Conservation (phyloP, 768 basidiomycete genomes). For the Krasilnikovozyma curviuscula region DNA sequence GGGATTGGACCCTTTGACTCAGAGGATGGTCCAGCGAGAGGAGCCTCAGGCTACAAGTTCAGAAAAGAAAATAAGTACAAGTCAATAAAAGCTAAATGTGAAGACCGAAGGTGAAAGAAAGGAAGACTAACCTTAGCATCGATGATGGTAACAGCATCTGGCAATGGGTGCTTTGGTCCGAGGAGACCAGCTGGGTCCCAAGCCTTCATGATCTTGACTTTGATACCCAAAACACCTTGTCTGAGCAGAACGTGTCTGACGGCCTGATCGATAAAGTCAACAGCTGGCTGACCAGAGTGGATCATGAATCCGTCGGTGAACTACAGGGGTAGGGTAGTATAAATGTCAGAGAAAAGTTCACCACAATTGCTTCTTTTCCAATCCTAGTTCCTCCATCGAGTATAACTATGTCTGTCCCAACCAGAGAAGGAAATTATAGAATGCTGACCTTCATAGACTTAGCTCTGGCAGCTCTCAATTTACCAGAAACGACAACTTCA, state of each 20-base stretch:
- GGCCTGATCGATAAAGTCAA: constrained; percentile 92
- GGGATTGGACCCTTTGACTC: too few relatives aligned
- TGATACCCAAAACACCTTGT: constrained; percentile 98
- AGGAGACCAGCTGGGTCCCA: constrained; percentile 75
- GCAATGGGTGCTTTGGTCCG: constrained; percentile 83
- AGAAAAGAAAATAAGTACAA: too few relatives aligned
- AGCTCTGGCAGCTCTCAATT: constrained; percentile 97
- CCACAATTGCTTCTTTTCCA: neutral
- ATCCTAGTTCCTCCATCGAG: too few relatives aligned
- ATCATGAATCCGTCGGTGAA: constrained; percentile 59
- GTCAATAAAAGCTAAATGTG: too few relatives aligned
- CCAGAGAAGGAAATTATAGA: neutral
- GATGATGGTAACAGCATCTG: constrained; percentile 75
- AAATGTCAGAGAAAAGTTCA: constrained; percentile 18
- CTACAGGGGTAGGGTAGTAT: constrained; percentile 18
- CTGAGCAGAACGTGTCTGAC: constrained; percentile 94
- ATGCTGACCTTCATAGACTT: constrained; percentile 93
- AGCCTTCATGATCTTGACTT: constrained; percentile 99
- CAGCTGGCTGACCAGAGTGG: constrained; percentile 81
- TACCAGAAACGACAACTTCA: constrained; percentile 98
- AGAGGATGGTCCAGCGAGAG: too few relatives aligned
- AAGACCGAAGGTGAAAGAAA: too few relatives aligned
- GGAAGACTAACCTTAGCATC: constrained; percentile 78
- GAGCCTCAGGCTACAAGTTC: too few relatives aligned
- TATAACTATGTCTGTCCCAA: too few relatives aligned